phyloP scores from a whole-genome alignment of 345 rosid species.

The Firmiana major region DNA sequence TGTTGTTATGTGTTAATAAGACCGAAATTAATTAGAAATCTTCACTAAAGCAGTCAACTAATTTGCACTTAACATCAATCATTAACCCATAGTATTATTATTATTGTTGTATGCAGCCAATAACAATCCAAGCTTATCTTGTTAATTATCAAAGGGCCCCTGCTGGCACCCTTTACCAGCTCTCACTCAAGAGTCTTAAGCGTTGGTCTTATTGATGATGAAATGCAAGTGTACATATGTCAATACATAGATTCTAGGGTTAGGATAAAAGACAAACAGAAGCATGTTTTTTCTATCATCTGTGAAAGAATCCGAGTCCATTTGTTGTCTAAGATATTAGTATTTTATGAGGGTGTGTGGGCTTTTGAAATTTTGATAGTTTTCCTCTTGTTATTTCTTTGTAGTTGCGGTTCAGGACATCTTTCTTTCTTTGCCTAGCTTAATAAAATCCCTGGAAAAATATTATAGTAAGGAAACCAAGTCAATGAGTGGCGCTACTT shows the following conservation, averaged over 20 bases:
- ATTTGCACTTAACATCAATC: not conserved
- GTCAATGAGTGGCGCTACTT: conserved; percentile 41
- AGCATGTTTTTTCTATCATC: conserved; percentile 35
- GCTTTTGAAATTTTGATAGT: conserved; percentile 53
- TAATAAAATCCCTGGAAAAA: conserved; percentile 14
- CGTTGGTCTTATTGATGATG: conserved; percentile 48
- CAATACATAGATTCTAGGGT: conserved; percentile 54
- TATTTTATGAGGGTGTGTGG: conserved; percentile 28
- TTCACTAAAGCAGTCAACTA: not conserved
- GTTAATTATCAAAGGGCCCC: conserved; percentile 18
- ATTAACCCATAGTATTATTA: conserved; percentile 19
- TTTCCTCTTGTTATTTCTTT: conserved; percentile 73
- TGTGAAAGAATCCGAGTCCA: conserved; percentile 24
- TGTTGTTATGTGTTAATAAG: too few relatives aligned
- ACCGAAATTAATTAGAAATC: not conserved
- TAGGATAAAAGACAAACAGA: conserved; percentile 66
- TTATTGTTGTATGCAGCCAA: conserved; percentile 12
- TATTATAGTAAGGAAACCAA: conserved; percentile 24
- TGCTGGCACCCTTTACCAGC: conserved; percentile 23
- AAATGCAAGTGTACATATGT: conserved; percentile 24
- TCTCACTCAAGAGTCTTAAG: conserved; percentile 36
- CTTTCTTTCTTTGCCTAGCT: conserved; percentile 1
- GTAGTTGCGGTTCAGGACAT: conserved; percentile 52
- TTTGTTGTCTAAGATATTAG: conserved; percentile 30
- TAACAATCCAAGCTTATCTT: conserved; percentile 40